Evolutionary conservation across 106 monocot genomes (phyloP).

Genomic region (Alisma plantagoaquatica): DNA sequence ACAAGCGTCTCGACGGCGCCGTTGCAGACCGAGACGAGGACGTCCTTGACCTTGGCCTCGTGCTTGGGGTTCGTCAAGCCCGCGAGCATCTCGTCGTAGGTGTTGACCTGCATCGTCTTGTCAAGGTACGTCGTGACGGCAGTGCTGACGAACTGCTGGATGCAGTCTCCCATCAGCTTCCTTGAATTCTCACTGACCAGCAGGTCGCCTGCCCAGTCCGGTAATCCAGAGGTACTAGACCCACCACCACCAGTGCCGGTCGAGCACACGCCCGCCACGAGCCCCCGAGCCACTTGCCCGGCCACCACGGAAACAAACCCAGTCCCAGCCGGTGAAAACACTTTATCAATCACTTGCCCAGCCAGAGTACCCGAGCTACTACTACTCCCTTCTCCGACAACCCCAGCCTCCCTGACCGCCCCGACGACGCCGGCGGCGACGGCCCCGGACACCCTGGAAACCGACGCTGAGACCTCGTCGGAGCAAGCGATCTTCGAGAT

Average conservation of each 20-base stretch:
- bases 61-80: constrained; percentile 56
- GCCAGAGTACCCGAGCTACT: neutral
- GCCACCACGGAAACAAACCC: constrained; percentile 50
- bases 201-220: constrained; percentile 34
- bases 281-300: constrained; percentile 47
- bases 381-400: neutral
- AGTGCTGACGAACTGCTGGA: constrained; percentile 47
- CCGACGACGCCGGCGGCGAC: constrained; percentile 39
- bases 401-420: constrained; percentile 5
- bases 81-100: constrained; percentile 56
- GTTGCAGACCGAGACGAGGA: constrained; percentile 53
- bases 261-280: constrained; percentile 33
- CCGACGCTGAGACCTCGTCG: constrained; percentile 30
- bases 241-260: neutral
- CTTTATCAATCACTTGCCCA: constrained; percentile 33
- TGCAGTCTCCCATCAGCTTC: constrained; percentile 28
- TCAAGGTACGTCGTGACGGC: constrained; percentile 60
- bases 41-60: constrained; percentile 46
- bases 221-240: neutral
- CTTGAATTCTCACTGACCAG: constrained; percentile 21
- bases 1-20: constrained; percentile 62
- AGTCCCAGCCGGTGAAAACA: constrained; percentile 38
- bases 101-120: constrained; percentile 58
- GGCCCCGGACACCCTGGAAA: constrained; percentile 45
- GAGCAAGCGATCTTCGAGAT: constrained; percentile 44